Base-by-base conservation (phyloP, 2,329 filamentous ascomycete genomes). In the Fusarium humuli region DNA sequence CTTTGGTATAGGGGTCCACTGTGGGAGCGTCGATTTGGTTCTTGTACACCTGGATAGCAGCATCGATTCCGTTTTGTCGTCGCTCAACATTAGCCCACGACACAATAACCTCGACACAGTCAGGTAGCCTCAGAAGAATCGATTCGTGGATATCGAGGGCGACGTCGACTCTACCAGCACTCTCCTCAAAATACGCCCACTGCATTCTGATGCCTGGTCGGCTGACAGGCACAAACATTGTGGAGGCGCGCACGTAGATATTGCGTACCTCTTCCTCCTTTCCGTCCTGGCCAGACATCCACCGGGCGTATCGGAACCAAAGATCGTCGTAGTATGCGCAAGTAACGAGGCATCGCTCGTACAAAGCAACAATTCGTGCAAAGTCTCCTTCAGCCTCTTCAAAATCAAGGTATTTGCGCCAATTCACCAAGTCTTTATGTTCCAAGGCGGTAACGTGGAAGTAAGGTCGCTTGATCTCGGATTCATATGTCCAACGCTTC, bases 321-420 rank as follows among this genome's bases (percentile, higher is more conserved):
- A 98, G 97, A 77, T 98, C 95, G 52, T 98, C 95, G 77, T 99
- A 98, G 72, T 97, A 92, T 18, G 96, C 95, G 76, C 93, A 97
- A 1, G 94, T 95, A 37, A 97, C 93, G 55, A 99, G 82, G 75
- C 94, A 98, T 54, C 96, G 91, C 83, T 99, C 96, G 78, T 99
- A 98, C 32, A 99, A 83, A 76, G 96, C 96, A 8, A 92, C 88
- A 47, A 87, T 91, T 63, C 96, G 89, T 16, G 85, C 81, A 71
- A 90, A 93, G 70, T 94, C 89, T 55, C 92, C 94, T 79, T 97
- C 92, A 0, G 86, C 82, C 81, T 99, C 96, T 78, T 99, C 96
- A 74, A 97, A 98, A 78, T 98, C 95, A 46, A 99, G 88, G 75
- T 98, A 99, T 77, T 97, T 97, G 75, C 92, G 89, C 96, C 96